These are phyloP conservation scores for Wickerhamomyces chambardii DNA, from an alignment of 805 yeast species.

Conservation along the genomic window DNA sequence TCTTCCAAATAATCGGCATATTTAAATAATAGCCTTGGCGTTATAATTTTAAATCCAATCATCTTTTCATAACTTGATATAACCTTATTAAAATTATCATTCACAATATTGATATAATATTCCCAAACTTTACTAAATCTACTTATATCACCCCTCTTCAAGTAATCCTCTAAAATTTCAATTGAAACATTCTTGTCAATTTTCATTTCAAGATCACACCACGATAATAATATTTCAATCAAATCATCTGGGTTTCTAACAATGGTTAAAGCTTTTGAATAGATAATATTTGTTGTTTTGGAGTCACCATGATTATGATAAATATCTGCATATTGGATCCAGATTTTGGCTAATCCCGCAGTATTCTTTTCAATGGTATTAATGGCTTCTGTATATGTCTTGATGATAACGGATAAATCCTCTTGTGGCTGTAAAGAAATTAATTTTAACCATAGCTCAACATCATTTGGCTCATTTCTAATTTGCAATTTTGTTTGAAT, in stretches of 20 bases:
- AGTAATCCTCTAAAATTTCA: slow-evolving; percentile 29
- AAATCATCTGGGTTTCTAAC: slow-evolving; percentile 63
- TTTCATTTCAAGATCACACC: slow-evolving; percentile 49
- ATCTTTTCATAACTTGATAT: slow-evolving; percentile 38
- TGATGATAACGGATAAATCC: slow-evolving; percentile 18
- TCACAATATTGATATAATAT: slow-evolving; percentile 62
- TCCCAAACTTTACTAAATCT: slow-evolving; percentile 65
- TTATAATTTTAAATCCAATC: slow-evolving; percentile 53
- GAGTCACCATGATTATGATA: slow-evolving; percentile 50
- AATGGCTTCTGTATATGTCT: slow-evolving; percentile 59
- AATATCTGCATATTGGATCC: slow-evolving; percentile 62
- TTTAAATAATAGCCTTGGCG: slow-evolving; percentile 56
- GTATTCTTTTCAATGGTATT: slow-evolving; percentile 43
- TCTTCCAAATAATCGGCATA: slow-evolving; percentile 55
- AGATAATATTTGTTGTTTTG: slow-evolving; percentile 51
- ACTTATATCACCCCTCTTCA: slow-evolving; percentile 45
- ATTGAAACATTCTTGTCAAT: slow-evolving; percentile 15
- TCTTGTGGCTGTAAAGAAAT: slow-evolving; percentile 33
- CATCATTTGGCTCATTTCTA: slow-evolving; percentile 50
- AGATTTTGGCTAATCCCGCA: slow-evolving; percentile 44
- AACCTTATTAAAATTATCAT: slow-evolving; percentile 32
- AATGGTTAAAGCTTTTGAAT: slow-evolving; percentile 58
- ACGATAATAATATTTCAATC: slow-evolving; percentile 59
- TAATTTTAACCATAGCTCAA: slow-evolving; percentile 64
- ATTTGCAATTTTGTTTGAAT: slow-evolving; percentile 59